These are phyloP conservation scores for Candida incommunis DNA, from an alignment of 805 yeast genomes.

Conservation along the genomic window DNA sequence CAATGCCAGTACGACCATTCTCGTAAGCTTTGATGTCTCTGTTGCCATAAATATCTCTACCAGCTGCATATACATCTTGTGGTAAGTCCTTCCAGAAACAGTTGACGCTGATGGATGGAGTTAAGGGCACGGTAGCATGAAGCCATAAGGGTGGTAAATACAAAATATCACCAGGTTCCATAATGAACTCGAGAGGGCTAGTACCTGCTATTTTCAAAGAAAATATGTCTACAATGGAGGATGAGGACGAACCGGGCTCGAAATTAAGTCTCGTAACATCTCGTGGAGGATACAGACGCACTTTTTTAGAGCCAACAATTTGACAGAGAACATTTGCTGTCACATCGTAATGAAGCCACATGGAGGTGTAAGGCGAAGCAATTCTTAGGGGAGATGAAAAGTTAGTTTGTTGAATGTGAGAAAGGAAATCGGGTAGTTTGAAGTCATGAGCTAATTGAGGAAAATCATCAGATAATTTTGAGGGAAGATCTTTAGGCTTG, in stretches of 20 bases:
- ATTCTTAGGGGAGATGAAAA: conserved; percentile 24
- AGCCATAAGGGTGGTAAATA: conserved; percentile 26
- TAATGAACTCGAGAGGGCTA: conserved; percentile 18
- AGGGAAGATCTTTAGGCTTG: conserved; percentile 19
- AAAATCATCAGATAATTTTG: conserved; percentile 19
- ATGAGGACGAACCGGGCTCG: conserved; percentile 21
- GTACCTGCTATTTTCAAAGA: conserved; percentile 5
- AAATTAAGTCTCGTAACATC: conserved; percentile 19
- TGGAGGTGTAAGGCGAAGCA: conserved; percentile 20
- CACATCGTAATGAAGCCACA: conserved; percentile 27
- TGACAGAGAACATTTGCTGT: conserved; percentile 24
- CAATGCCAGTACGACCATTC: conserved; percentile 16
- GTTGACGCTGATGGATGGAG: conserved; percentile 22
- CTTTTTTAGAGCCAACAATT: conserved; percentile 19
- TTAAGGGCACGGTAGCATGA: conserved; percentile 22
- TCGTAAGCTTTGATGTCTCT: conserved; percentile 22
- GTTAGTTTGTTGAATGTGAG: conserved; percentile 10
- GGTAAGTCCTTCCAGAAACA: conserved; percentile 23
- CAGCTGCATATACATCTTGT: conserved; percentile 15
- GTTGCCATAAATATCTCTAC: conserved; percentile 25
- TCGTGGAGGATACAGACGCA: conserved; percentile 23
- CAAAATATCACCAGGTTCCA: conserved; percentile 25
- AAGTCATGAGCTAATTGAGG: conserved; percentile 20
- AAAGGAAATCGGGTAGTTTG: conserved; percentile 15
- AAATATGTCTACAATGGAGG: conserved; percentile 21